These are phyloP conservation scores for Ichthyophthirius multifiliis DNA, from an alignment of 169 alveolate species.

Conservation along the genomic window DNA sequence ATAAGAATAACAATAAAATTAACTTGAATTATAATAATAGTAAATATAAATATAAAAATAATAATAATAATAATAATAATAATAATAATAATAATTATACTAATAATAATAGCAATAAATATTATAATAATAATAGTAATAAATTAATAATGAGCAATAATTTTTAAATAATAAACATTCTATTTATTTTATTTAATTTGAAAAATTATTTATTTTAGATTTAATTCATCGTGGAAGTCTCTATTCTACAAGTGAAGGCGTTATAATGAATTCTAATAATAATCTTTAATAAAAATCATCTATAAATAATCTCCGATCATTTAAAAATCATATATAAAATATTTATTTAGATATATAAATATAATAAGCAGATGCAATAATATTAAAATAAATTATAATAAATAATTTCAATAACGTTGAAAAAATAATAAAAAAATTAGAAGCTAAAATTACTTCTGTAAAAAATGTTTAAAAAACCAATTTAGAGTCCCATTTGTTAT, in stretches of 20 bases:
- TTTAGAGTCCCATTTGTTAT: too few species aligned
- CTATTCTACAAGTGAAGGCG: constrained; percentile 6
- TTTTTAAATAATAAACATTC: neutral
- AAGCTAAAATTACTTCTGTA: too few species aligned
- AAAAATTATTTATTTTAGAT: neutral
- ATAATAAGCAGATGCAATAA: too few species aligned
- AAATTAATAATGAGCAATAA: neutral
- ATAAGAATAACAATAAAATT: neutral
- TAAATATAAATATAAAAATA: neutral
- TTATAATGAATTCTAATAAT: neutral
- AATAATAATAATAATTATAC: neutral
- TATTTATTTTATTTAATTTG: neutral
- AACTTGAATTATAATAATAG: neutral
- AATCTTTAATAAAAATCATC: too few species aligned
- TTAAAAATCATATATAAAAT: too few species aligned
- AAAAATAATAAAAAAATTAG: too few species aligned
- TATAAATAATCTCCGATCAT: too few species aligned
- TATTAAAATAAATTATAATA: too few species aligned
- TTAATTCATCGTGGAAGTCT: neutral
- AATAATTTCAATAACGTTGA: too few species aligned
- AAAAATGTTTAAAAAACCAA: too few species aligned
- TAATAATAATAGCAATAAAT: neutral
- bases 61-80: neutral
- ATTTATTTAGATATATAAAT: too few species aligned
- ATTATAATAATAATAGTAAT: neutral